phyloP scores from a whole-genome alignment of 2,329 filamentous ascomycete genomes.

The Alternaria tenuissima region DNA sequence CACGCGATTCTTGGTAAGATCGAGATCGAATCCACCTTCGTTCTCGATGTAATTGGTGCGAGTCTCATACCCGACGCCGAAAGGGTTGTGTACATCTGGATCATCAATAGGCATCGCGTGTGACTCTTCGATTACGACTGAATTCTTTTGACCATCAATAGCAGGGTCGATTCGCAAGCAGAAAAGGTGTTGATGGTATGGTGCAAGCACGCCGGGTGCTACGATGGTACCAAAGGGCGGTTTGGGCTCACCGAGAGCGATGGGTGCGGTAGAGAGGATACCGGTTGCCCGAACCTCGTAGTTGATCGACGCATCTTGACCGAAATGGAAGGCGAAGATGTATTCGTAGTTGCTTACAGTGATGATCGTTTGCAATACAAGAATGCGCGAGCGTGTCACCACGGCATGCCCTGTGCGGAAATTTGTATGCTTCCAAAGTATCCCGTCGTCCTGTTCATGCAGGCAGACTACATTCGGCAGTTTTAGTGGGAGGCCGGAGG shows the following conservation, averaged over 20 bases:
- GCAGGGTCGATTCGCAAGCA: constrained; percentile 56
- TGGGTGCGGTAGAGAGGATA: constrained; percentile 53
- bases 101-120: neutral
- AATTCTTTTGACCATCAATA: constrained; percentile 50
- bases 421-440: constrained; percentile 43
- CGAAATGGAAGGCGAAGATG: constrained; percentile 23
- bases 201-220: constrained; percentile 53
- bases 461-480: constrained; percentile 52
- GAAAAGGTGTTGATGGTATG: constrained; percentile 57
- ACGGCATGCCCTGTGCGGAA: constrained; percentile 32
- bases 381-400: constrained; percentile 30
- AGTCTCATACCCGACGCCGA: constrained; percentile 37
- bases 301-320: constrained; percentile 48
- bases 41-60: constrained; percentile 18
- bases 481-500: neutral
- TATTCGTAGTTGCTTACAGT: constrained; percentile 44
- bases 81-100: neutral
- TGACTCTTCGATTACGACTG: constrained; percentile 22
- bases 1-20: constrained; percentile 44
- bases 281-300: constrained; percentile 56
- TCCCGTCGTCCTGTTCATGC: constrained; percentile 68
- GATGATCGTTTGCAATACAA: constrained; percentile 39
- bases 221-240: constrained; percentile 53
- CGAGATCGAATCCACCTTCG: constrained; percentile 28
- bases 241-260: constrained; percentile 42